Base-by-base conservation (phyloP, 768 basidiomycete genomes). In the Coprinopsis strossmayeri region DNA sequence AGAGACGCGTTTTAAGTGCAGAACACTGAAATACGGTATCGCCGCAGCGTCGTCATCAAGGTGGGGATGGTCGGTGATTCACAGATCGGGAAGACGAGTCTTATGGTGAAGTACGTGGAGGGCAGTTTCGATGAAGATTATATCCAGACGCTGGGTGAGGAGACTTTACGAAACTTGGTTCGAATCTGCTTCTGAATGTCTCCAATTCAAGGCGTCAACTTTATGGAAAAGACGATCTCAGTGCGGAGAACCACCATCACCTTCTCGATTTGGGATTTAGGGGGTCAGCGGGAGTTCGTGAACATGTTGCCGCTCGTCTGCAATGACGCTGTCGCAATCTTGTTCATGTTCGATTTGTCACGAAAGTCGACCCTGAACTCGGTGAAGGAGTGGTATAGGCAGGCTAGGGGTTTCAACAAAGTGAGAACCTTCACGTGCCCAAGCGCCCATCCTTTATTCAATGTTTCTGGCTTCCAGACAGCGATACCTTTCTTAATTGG, bases 81-180 rank as follows among this genome's bases (percentile, higher is more conserved):
- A 61, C 95, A 97, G 74, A 97, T 98, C 63, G 94, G 95, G 58
- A 97, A 98, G 79, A 98, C 95, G 55, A 92, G 90, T 69, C 76
- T 98, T 64, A 98, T 98, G 95, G 94, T 98, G 68, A 97, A 97
- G 72, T 98, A 98, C 62, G 94, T 97, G 52, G 95, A 99, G 72
- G 95, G 95, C 45, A 91, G 87, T 69, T 96, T 95, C 67, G 93
- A 96, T 69, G 93, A 95, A 74, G 95, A 97, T 67, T 98, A 98
- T 72, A 97, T 99, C 65, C 95, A 97, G 80, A 97, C 95, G 71
- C 84, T 99, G 71, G 95, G 91, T 86, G 61, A 49, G 83, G n/a
- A n/a, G n/a, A n/a, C n/a, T n/a, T n/a, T n/a, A n/a, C 70, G 23
- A 20, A 11, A 38, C 23, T 3, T 37, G 27, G 27, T 47, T 44